Evolutionary conservation across 371 early-diverging fungal genomes (phyloP).

Genomic region (Massospora cicadina): DNA sequence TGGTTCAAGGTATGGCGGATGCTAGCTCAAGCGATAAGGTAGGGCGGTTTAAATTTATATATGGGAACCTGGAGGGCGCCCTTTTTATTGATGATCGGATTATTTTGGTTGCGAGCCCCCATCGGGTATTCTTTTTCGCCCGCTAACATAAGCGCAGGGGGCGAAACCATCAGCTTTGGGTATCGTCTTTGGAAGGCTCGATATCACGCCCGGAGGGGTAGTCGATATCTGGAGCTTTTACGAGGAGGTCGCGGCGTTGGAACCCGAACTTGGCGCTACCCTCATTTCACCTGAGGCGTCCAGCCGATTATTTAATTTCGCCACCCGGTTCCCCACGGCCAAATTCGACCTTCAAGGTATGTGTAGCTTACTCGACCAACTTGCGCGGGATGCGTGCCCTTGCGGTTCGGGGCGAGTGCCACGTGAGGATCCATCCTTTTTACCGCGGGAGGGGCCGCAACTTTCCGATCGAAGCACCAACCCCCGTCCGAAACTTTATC

Average conservation of each 20-base stretch:
- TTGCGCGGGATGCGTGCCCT: background rate
- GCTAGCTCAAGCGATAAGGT: too few relatives aligned
- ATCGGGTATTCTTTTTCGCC: too few relatives aligned
- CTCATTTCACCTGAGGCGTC: background rate
- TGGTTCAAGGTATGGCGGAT: too few relatives aligned
- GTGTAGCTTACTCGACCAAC: background rate
- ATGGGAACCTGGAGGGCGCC: too few relatives aligned
- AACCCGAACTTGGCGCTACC: background rate
- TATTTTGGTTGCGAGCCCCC: too few relatives aligned
- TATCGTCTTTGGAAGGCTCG: background rate
- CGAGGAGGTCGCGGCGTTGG: background rate
- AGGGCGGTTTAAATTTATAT: too few relatives aligned
- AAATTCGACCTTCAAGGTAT: background rate
- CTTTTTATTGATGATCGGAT: too few relatives aligned
- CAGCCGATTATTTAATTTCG: background rate
- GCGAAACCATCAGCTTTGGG: background rate
- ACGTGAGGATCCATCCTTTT: background rate
- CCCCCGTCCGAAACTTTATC: background rate
- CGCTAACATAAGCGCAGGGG: too few relatives aligned
- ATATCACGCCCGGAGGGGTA: background rate
- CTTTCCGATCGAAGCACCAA: background rate
- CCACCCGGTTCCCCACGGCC: background rate
- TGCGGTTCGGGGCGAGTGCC: background rate
- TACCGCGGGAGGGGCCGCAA: background rate
- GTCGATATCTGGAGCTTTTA: background rate